Conservation (phyloP, 2,329 filamentous ascomycete genomes). For the Cercospora sojina region DNA sequence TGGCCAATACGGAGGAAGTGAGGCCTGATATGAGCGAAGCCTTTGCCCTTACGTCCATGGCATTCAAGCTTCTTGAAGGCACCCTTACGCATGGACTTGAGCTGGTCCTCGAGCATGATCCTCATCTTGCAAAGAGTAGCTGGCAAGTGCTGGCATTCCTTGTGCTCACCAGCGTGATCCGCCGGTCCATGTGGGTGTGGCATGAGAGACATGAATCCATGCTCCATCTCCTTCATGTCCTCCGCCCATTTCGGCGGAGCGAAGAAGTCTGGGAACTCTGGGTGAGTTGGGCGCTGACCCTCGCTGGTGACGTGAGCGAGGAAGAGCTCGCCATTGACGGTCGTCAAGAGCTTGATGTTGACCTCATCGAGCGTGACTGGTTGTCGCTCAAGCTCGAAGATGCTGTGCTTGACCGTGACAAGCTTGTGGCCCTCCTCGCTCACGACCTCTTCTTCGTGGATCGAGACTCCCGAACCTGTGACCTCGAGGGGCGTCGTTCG, state of each 20-base stretch:
- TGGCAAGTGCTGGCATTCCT: constrained; percentile 41
- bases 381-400: constrained; percentile 58
- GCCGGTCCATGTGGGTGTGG: constrained; percentile 13
- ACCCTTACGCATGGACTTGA: constrained; percentile 45
- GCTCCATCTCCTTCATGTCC: constrained; percentile 11
- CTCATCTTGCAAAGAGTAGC: constrained; percentile 58
- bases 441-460: constrained; percentile 46
- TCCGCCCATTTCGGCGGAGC: constrained; percentile 8
- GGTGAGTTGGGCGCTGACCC: not conserved
- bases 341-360: constrained; percentile 62
- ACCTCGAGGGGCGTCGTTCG: constrained; percentile 39
- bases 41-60: constrained; percentile 31
- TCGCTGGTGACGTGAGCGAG: constrained; percentile 44
- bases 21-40: constrained; percentile 31
- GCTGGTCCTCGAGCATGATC: constrained; percentile 50
- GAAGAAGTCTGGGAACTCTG: constrained; percentile 20
- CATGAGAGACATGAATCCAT: constrained; percentile 14
- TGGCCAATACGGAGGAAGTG: constrained; percentile 33
- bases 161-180: constrained; percentile 27
- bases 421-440: constrained; percentile 55
- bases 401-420: constrained; percentile 56
- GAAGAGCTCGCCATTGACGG: constrained; percentile 54
- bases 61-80: constrained; percentile 30
- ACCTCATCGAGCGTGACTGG: constrained; percentile 56
- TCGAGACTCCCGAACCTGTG: constrained; percentile 38